phyloP scores from a whole-genome alignment of 2,329 filamentous ascomycete genomes.

The Lachnellula suecica region DNA sequence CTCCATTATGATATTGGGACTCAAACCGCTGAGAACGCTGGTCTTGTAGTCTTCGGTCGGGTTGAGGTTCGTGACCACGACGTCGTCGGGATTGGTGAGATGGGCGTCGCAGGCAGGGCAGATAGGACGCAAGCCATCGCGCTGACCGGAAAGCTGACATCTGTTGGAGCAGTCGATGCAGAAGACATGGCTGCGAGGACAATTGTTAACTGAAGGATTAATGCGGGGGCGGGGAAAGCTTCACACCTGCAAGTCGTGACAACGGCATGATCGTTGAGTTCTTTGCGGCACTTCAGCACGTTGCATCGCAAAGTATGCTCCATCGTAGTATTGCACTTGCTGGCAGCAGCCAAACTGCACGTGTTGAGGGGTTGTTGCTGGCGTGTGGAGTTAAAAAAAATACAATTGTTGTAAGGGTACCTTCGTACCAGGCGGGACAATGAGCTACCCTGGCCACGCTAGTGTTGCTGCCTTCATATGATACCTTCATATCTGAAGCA shows the following conservation, averaged over 20 bases:
- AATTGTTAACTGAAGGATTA: conserved; percentile 13
- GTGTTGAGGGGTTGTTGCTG: neutral
- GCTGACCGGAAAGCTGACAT: conserved; percentile 56
- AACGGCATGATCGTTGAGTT: conserved; percentile 69
- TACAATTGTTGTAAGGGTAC: no score
- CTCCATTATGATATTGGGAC: conserved; percentile 80
- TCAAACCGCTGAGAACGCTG: conserved; percentile 78
- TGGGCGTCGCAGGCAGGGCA: conserved; percentile 77
- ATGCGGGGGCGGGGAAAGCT: conserved; percentile 2
- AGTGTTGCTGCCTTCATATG: no score
- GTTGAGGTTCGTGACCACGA: conserved; percentile 67
- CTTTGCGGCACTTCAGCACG: conserved; percentile 69
- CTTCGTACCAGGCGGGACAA: no score
- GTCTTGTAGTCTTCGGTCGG: conserved; percentile 90
- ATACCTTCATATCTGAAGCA: no score
- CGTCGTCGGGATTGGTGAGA: conserved; percentile 73
- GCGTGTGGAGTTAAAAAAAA: neutral
- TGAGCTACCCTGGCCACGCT: no score
- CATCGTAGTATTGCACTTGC: conserved; percentile 49
- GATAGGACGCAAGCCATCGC: conserved; percentile 46
- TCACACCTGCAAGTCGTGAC: conserved; percentile 85
- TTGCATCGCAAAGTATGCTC: conserved; percentile 79
- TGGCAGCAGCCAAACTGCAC: neutral
- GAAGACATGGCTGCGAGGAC: conserved; percentile 72
- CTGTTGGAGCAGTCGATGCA: conserved; percentile 71